Conservation (phyloP, 768 basidiomycete species). For the Boletellus sp. region DNA sequence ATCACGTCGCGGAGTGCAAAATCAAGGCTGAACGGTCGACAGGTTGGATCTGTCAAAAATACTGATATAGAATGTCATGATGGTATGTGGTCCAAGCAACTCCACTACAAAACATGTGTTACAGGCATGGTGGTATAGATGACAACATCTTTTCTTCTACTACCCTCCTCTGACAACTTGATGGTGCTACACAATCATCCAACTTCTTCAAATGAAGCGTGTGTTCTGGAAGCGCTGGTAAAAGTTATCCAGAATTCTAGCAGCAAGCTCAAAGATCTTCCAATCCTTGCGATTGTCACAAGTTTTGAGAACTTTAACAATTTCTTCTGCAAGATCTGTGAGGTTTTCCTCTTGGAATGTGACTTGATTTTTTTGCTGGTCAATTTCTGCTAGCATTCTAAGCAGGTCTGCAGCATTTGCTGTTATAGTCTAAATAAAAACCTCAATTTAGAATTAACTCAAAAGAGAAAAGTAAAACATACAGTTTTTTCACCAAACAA, state of each 20-base stretch:
- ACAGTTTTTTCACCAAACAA: constrained; percentile 23
- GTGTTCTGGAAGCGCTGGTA: constrained; percentile 19
- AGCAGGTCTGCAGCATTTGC: constrained; percentile 14
- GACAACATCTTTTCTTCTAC: not conserved
- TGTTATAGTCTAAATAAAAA: constrained; percentile 1
- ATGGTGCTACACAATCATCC: not conserved
- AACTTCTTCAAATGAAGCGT: not conserved
- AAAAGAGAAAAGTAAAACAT: not conserved
- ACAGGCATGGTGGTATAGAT: too few relatives aligned
- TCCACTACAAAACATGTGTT: too few relatives aligned
- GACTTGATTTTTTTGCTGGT: constrained; percentile 18
- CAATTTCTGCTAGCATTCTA: constrained; percentile 18
- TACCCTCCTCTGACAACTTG: not conserved
- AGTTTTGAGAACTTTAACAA: not conserved
- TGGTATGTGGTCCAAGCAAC: too few relatives aligned
- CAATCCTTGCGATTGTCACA: not conserved
- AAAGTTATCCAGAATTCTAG: constrained; percentile 19
- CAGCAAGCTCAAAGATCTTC: constrained; percentile 10
- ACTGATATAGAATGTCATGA: too few relatives aligned
- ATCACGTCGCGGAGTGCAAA: too few relatives aligned
- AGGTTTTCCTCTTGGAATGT: constrained; percentile 15
- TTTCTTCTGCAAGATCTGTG: constrained; percentile 6
- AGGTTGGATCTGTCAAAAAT: too few relatives aligned
- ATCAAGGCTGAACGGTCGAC: too few relatives aligned
- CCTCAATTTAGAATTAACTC: not conserved